Evolutionary conservation across 805 yeast genomes (phyloP).

Genomic region (Candida berthetii): DNA sequence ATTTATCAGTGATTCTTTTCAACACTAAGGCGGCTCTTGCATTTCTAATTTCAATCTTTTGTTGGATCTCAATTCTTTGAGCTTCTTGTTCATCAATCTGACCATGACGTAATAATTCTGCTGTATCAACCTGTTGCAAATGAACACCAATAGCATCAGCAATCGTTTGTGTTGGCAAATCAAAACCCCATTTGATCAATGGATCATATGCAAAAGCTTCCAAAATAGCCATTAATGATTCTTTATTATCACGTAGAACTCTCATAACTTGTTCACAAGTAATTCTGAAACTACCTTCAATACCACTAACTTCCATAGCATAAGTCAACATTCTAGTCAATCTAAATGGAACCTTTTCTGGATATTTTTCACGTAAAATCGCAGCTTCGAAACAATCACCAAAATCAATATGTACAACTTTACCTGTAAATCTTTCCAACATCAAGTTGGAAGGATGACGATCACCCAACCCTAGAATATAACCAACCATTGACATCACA

Average conservation of each 20-base stretch:
- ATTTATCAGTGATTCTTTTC: constrained; percentile 84
- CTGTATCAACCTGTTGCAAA: constrained; percentile 62
- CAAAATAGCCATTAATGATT: constrained; percentile 93
- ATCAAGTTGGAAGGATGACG: constrained; percentile 96
- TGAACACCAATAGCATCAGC: constrained; percentile 69
- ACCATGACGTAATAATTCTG: constrained; percentile 63
- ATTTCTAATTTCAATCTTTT: constrained; percentile 66
- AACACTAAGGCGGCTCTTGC: constrained; percentile 89
- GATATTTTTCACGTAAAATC: constrained; percentile 90
- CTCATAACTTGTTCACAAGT: constrained; percentile 98
- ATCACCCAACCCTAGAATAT: constrained; percentile 93
- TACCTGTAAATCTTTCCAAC: constrained; percentile 92
- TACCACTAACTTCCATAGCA: constrained; percentile 99
- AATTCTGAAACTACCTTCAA: constrained; percentile 94
- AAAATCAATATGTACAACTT: constrained; percentile 94
- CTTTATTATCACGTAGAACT: constrained; percentile 87
- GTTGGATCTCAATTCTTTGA: constrained; percentile 59
- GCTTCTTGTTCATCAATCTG: constrained; percentile 77
- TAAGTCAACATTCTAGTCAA: constrained; percentile 94
- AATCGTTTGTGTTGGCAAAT: constrained; percentile 75
- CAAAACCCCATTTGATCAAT: constrained; percentile 97
- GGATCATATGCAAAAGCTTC: constrained; percentile 99
- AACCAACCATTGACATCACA: constrained; percentile 98
- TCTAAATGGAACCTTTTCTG: constrained; percentile 97
- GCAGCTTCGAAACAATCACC: constrained; percentile 99